Evolutionary conservation across 164 flowering plant genomes (phyloP), one percentile per base, ranked within the genome.

Genomic region (Nymphaea colorata): DNA sequence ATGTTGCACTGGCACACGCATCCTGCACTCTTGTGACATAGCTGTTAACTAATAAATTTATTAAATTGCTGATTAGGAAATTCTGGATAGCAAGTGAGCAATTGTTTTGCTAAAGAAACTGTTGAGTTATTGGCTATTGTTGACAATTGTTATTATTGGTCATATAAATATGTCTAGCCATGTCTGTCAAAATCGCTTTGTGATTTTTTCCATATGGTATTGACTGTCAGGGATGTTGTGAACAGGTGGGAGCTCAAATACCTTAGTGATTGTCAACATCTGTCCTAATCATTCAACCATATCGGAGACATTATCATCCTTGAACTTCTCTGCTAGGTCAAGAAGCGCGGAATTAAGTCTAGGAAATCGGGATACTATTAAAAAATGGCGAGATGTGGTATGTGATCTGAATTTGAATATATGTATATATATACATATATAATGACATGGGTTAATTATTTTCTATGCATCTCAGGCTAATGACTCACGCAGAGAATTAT

Each of bases 301-400:
- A 72, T 78, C 93, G 51, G 93, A 92, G 78, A 95, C 98, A 62
- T 55, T 95, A 61, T 87, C 90, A 43, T 82, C 97, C 64, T 91
- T 95, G 62, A 89, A 83, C 74, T 95, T 87, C 70, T 77, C 90
- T 76, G 76, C 94, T 42, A 87, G 98, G 84, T 96, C 97, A 70
- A 84, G 98, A 61, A 92, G 85, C 81, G 78, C 90, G 71, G 82
- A 80, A 53, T 80, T 85, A 69, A 90, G 96, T 83, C 96, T 90
- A 76, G 98, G 98, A 67, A 89, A 86, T 75, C 84, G 96, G 53
- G 99, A 95, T 79, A 90, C 99, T 43, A 85, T 89, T 41, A 90
- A 90, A 79, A 92, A 95, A 76, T 95, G 97, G 96, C 86, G 87
- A 81, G 98, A 95, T 81, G 73, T 85, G 75, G 99, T 95, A 79